Conservation (phyloP, 2,329 filamentous ascomycete genomes). For the Claviceps africana region DNA sequence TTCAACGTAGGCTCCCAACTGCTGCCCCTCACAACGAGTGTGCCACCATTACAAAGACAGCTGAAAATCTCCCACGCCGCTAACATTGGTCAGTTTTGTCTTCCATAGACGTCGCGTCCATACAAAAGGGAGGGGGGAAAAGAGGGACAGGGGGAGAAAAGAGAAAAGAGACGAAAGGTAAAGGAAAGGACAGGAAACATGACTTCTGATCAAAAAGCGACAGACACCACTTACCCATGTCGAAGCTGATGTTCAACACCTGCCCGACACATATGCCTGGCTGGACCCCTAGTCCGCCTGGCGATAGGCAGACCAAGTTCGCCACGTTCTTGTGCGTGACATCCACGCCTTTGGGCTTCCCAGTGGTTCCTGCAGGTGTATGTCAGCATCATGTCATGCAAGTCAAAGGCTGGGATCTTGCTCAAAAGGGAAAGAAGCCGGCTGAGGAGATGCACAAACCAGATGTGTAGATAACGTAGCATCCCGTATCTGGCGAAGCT, state of each 20-base stretch:
- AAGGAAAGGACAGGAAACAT: background rate
- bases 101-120: background rate
- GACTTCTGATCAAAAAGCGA: background rate
- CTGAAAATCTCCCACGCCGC: conserved; percentile 48
- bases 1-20: conserved; percentile 32
- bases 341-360: conserved; percentile 44
- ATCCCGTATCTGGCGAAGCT: conserved; percentile 23
- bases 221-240: conserved; percentile 39
- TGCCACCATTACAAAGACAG: conserved; percentile 43
- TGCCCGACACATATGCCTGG: conserved; percentile 39
- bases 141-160: background rate
- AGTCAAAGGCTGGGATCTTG: background rate
- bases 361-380: conserved; percentile 31
- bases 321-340: conserved; percentile 40
- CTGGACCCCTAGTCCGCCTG: conserved; percentile 35
- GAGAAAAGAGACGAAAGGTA: background rate
- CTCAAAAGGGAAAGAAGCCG: background rate
- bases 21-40: conserved; percentile 36
- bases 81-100: conserved; percentile 14
- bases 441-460: conserved; percentile 18
- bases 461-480: conserved; percentile 41
- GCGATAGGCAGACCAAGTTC: conserved; percentile 36
- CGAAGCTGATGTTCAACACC: conserved; percentile 44
- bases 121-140: too few species aligned
- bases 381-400: background rate